Base-by-base conservation (phyloP, 2,329 filamentous ascomycete species). In the Blumeria graminis region DNA sequence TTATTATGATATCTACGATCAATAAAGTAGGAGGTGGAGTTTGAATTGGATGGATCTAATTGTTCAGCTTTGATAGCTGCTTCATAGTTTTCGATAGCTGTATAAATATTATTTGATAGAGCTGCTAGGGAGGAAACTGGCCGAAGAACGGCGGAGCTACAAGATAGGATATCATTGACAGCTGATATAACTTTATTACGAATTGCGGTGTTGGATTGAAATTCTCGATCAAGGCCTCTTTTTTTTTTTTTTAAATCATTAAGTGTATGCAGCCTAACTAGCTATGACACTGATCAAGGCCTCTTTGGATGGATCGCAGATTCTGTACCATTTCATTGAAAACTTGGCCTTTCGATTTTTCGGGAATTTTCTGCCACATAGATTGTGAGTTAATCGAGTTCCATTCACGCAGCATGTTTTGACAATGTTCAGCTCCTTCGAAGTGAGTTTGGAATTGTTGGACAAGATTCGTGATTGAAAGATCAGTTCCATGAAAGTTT, bases 191-290 rank as follows among this genome's bases (percentile, higher is more conserved):
- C 35, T 34, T 43, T 55, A 34, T 55, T 55, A n/a, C 18, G 33
- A 11, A 55, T 35, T 5, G 38, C 36, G 11, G 36, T 8, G 9
- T 55, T 39, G 1, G 36, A 32, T 13, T 55, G 53, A 33, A 18
- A 45, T 55, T 55, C 53, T n/a, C 18, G 16, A 55, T 43, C 36
- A 18, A 55, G 53, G n/a, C n/a, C n/a, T n/a, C n/a, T n/a, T n/a
- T n/a, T n/a, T n/a, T n/a, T n/a, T n/a, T n/a, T n/a, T n/a, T n/a
- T n/a, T n/a, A n/a, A n/a, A n/a, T n/a, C n/a, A n/a, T n/a, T n/a
- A n/a, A n/a, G n/a, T n/a, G n/a, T n/a, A n/a, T n/a, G n/a, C n/a
- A n/a, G n/a, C n/a, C n/a, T n/a, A n/a, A n/a, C n/a, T n/a, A n/a
- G n/a, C n/a, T n/a, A n/a, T n/a, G n/a, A n/a, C n/a, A n/a, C n/a